Percentiles rank a stretch among this genome's conserved stretches.
phyloP scores from a whole-genome alignment of 2,329 filamentous ascomycete species.

The Ceratocystis papillata region DNA sequence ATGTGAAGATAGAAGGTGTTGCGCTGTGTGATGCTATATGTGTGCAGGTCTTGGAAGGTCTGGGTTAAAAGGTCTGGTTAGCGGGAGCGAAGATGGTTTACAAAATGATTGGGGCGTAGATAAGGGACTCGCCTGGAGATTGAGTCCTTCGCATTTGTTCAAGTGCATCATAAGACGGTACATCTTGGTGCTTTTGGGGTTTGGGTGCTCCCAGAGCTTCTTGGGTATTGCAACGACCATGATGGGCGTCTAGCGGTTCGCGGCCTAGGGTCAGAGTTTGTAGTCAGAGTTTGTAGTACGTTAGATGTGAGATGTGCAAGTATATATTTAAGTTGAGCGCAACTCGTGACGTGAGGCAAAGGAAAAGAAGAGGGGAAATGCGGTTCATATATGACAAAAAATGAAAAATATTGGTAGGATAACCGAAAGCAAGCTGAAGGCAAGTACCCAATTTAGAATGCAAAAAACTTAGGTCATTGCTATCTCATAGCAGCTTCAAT shows the following conservation, averaged over 20 bases:
- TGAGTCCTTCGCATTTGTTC: slow-evolving; percentile 47
- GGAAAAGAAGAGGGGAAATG: not conserved
- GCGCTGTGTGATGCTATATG: slow-evolving; percentile 54
- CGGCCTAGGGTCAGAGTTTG: no score
- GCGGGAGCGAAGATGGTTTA: not conserved
- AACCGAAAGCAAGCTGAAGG: not conserved
- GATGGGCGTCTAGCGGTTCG: not conserved
- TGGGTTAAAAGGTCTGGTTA: slow-evolving; percentile 29
- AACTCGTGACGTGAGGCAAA: not conserved
- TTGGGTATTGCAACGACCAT: slow-evolving; percentile 33
- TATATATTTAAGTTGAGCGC: not conserved
- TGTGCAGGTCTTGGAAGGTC: slow-evolving; percentile 59
- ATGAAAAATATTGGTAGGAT: not conserved
- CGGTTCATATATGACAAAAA: not conserved
- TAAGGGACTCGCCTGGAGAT: slow-evolving; percentile 43
- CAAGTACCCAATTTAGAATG: not conserved
- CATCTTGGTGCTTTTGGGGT: slow-evolving; percentile 52
- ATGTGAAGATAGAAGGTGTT: slow-evolving; percentile 54
- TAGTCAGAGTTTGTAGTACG: no score
- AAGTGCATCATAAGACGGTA: slow-evolving; percentile 55
- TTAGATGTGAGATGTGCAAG: not conserved
- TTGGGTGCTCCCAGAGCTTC: slow-evolving; percentile 58
- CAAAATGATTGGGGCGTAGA: not conserved
- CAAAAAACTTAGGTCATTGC: not conserved
- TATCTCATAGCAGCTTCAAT: no score